Evolutionary conservation across 345 rosid species (phyloP).

Genomic region (Euphorbia pulcherrima): DNA sequence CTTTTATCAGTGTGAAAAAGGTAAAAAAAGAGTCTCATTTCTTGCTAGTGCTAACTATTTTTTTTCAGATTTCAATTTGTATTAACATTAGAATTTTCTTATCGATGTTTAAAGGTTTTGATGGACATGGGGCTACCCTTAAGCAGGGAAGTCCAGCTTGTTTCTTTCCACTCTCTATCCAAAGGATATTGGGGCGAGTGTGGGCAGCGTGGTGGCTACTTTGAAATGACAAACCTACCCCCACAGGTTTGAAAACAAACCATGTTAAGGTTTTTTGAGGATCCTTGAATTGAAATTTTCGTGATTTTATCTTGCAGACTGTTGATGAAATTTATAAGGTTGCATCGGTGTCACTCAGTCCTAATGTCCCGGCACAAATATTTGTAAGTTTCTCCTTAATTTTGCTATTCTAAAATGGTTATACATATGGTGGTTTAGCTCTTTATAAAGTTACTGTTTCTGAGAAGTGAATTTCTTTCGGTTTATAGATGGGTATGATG

Average conservation of each 20-base stretch:
- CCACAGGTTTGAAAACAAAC: conserved; percentile 49
- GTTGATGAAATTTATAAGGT: conserved; percentile 97
- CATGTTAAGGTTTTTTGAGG: conserved; percentile 5
- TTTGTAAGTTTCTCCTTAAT: conserved; percentile 56
- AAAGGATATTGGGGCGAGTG: conserved; percentile 99
- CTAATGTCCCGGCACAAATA: conserved; percentile 96
- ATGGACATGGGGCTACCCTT: conserved; percentile 82
- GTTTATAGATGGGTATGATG: conserved; percentile 89
- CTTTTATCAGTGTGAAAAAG: conserved; percentile 83
- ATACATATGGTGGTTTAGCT: conserved; percentile 5
- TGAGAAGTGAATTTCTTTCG: conserved; percentile 6
- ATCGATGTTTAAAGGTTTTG: conserved; percentile 49
- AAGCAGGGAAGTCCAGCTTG: conserved; percentile 85
- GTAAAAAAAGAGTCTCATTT: conserved; percentile 33
- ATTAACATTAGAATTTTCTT: conserved; percentile 15
- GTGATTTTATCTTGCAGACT: conserved; percentile 45
- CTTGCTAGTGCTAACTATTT: conserved; percentile 14
- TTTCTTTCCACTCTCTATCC: conserved; percentile 93
- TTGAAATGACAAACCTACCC: conserved; percentile 97
- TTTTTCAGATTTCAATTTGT: conserved; percentile 8
- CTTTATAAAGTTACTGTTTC: not conserved
- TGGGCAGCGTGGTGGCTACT: conserved; percentile 99
- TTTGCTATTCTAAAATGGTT: conserved; percentile 11
- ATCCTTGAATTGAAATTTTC: conserved; percentile 12
- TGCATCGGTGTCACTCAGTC: conserved; percentile 86